Evolutionary conservation across 345 rosid genomes (phyloP).

Genomic region (Sisymbrium irio): DNA sequence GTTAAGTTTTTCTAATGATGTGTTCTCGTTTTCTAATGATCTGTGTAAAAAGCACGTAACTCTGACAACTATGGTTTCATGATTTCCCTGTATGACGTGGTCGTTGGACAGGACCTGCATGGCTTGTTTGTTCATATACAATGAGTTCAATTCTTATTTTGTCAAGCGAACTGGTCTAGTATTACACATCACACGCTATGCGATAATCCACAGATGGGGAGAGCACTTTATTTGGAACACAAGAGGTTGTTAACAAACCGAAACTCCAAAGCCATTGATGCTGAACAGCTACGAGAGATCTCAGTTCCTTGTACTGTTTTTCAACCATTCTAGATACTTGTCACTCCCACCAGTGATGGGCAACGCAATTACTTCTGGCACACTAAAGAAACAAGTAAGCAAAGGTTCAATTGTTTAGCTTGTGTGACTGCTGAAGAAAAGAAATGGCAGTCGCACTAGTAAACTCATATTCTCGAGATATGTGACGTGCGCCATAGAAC

Average conservation of each 20-base stretch:
- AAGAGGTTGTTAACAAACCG: background rate
- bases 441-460: background rate
- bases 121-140: background rate
- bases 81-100: background rate
- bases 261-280: slow-evolving; percentile 16
- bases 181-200: background rate
- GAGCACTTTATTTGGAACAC: background rate
- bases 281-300: background rate
- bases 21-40: background rate
- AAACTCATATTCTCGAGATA: background rate
- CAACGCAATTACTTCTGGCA: slow-evolving; percentile 88
- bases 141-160: background rate
- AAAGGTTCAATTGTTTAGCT: background rate
- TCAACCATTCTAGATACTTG: slow-evolving; percentile 80
- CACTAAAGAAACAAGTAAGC: slow-evolving; percentile 38
- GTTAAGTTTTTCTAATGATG: background rate
- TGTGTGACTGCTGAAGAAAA: background rate
- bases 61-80: background rate
- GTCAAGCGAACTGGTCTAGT: background rate
- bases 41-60: background rate
- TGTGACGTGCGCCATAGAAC: background rate
- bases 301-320: slow-evolving; percentile 79
- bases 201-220: background rate
- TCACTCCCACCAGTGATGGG: slow-evolving; percentile 79
- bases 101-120: background rate